Base-by-base conservation (phyloP, 2,329 filamentous ascomycete species). In the Zymoseptoria passerinii region DNA sequence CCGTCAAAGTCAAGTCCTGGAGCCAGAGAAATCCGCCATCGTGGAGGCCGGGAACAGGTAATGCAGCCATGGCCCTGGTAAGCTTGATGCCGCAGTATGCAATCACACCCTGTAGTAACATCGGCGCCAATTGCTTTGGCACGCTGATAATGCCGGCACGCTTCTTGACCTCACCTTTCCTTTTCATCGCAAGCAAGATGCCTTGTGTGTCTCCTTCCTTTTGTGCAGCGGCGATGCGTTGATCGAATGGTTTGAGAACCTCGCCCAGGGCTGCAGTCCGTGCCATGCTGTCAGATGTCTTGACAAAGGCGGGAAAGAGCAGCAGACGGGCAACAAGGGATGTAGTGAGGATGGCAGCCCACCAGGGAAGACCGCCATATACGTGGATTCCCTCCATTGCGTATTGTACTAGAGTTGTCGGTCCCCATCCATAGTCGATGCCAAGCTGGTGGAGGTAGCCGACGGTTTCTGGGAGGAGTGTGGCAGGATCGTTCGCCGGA, bases 391-490 rank as follows among this genome's bases (percentile, higher is more conserved):
- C 85, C 77, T 99, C 94, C 9, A 97, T 76, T 2, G 83, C 20
- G 80, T 81, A 92, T 75, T 96, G 81, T 73, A 94, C 84, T 16
- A 83, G 65, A 3, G 85, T 76, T 0, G 91, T 89, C 4, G 89
- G 83, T 16, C 92, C 92, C 77, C 79, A 92, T 70, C 92, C 91
- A 68, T 87, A 97, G 67, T 97, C 89, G 20, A 99, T 77, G 3
- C 94, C 94, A 9, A 97, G 78, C 6, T 84, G 81, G 66, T 89
- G 83, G 59, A 99, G 78, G 69, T 92, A 96, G 62, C 94, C 94
- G 59, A 95, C 83, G 54, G 84, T 79, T 68, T 92, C 88, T 40
- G 88, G 84, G 62, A 90, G 82, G 61, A 81, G 50, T 3, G 58
- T 53, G 8, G 53, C 44, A 4, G 58, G 52, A 27, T 60, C 60